These are phyloP conservation scores for Pseudoturritis turrita DNA, from an alignment of 345 rosid genomes.

Conservation along the genomic window DNA sequence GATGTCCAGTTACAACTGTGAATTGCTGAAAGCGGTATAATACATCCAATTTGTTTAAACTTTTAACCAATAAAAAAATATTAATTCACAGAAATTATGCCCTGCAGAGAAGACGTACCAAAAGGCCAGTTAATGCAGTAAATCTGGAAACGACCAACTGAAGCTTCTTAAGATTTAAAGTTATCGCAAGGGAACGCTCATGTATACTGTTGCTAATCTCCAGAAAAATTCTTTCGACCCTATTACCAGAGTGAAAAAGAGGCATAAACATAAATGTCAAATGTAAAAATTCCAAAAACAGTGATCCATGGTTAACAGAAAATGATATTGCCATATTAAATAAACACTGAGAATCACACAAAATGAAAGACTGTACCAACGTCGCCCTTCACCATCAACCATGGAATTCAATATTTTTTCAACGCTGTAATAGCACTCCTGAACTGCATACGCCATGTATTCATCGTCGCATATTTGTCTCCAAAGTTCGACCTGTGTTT, in stretches of 20 bases:
- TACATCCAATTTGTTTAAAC: slow-evolving; percentile 2
- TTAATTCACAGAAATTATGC: slow-evolving; percentile 5
- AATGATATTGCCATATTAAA: slow-evolving; percentile 12
- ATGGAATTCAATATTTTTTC: slow-evolving; percentile 76
- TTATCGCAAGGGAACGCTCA: slow-evolving; percentile 64
- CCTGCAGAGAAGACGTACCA: slow-evolving; percentile 46
- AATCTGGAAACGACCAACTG: slow-evolving; percentile 73
- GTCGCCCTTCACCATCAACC: slow-evolving; percentile 90
- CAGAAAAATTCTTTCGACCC: slow-evolving; percentile 90
- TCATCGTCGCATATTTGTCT: slow-evolving; percentile 77
- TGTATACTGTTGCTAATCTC: slow-evolving; percentile 75
- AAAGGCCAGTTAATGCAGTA: slow-evolving; percentile 89
- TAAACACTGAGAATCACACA: slow-evolving; percentile 4
- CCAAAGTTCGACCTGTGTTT: slow-evolving; percentile 80
- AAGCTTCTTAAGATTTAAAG: slow-evolving; percentile 68
- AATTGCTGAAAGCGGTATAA: neutral
- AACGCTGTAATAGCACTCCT: slow-evolving; percentile 88
- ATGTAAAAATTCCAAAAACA: slow-evolving; percentile 10
- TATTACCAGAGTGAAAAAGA: slow-evolving; percentile 27
- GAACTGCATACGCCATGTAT: slow-evolving; percentile 96
- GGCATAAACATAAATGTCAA: neutral
- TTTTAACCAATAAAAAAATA: neutral
- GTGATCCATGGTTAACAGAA: neutral
- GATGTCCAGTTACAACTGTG: neutral
- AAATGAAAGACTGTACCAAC: slow-evolving; percentile 55